Base-by-base conservation (phyloP, 2,329 filamentous ascomycete species). In the Xylariales sp. region DNA sequence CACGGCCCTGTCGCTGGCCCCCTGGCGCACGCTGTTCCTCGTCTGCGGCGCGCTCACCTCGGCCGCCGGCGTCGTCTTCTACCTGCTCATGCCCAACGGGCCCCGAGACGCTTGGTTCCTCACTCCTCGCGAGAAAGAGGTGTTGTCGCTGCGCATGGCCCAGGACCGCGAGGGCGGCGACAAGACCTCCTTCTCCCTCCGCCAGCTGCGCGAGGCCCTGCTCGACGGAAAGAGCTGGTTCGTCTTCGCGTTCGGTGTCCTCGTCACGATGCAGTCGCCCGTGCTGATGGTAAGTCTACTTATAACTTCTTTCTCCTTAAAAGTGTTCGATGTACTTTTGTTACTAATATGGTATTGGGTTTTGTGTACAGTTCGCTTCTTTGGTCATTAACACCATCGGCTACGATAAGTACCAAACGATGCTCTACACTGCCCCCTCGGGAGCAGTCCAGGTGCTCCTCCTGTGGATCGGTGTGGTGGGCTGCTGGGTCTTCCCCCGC, bases 41-140 rank as follows among this genome's bases (percentile, higher is more conserved):
- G 57, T 76, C 11, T 72, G 66, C 40, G 71, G 72, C n/a, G 65
- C 61, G 1, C 41, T 72, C 6, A 75, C 72, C 1, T 46, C 58
- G 2, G 51, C 54, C 2, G 55, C 59, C 6, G 72, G 71, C 2
- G 50, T 69, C 0, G 39, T 60, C 1, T 75, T 76, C 51, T 67
- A 62, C 40, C 44, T 68, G 17, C 41, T 65, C 33, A 70, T 74
- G 62, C 72, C 72, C 0, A 59, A 53, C 28, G 63, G 65, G 0
- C 68, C 70, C 0, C 57, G 57, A 3, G 60, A 63, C 11, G 70
- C 70, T 1, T 74, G 71, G 70, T 75, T 75, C 45, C 53, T 75
- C 3, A 66, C 49, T 4, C 46, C 54, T 0, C 52, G 61, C 6
- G 66, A 76, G 46, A 65, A 61, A 39, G 52, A 64, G 29, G 58